Evolutionary conservation across 2,329 filamentous ascomycete species (phyloP).

Genomic region (Curvularia eragrostidis): DNA sequence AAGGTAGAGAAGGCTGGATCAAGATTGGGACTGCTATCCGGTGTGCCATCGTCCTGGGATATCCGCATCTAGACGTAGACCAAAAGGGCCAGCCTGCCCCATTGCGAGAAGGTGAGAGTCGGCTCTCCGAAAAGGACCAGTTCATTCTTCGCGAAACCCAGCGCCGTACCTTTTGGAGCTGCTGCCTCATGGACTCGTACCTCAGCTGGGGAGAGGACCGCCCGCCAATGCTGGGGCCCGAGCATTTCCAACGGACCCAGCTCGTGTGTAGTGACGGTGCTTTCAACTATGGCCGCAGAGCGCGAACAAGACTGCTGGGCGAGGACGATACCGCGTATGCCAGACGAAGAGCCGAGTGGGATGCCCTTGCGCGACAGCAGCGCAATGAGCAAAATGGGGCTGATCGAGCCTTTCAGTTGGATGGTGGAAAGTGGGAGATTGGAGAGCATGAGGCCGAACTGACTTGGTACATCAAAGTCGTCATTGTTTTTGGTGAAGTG

Average conservation of each 20-base stretch:
- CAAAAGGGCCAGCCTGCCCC: conserved; percentile 29
- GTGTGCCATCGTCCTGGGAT: conserved; percentile 58
- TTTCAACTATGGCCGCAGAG: conserved; percentile 68
- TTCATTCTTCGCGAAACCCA: conserved; percentile 68
- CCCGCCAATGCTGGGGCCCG: conserved; percentile 64
- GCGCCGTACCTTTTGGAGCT: conserved; percentile 76
- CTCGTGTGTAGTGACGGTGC: conserved; percentile 71
- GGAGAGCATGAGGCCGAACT: conserved; percentile 57
- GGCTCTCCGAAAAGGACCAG: conserved; percentile 44
- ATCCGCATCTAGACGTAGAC: conserved; percentile 38
- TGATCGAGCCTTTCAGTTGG: conserved; percentile 19
- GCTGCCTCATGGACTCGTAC: conserved; percentile 74
- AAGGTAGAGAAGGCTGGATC: conserved; percentile 69
- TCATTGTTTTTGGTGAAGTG: conserved; percentile 63
- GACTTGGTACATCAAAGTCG: conserved; percentile 60
- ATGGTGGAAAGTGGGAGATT: conserved; percentile 60
- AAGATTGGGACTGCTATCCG: conserved; percentile 66
- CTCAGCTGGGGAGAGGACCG: conserved; percentile 69
- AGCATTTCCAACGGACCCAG: conserved; percentile 66
- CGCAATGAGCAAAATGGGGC: conserved; percentile 6
- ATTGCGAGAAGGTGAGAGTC: conserved; percentile 12
- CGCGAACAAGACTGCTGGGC: conserved; percentile 50
- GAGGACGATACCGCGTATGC: conserved; percentile 27
- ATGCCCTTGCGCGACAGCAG: conserved; percentile 5
- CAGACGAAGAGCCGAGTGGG: conserved; percentile 18